Evolutionary conservation across 2,329 filamentous ascomycete genomes (phyloP), one percentile per base, ranked within the genome.

Genomic region (Lachnellula occidentalis): DNA sequence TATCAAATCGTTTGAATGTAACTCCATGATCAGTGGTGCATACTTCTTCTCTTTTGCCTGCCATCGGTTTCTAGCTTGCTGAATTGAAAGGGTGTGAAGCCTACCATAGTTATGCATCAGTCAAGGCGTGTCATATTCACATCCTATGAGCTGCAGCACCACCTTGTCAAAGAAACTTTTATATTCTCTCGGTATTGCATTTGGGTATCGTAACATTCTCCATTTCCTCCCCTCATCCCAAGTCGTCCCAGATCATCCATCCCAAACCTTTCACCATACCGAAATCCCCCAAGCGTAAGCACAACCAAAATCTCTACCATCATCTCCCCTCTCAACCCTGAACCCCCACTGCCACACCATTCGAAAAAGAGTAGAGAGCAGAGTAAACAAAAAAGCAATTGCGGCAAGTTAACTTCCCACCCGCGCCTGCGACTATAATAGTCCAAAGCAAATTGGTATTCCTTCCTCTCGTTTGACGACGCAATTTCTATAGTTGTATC

Each of bases 381-480:
- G 36, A 50, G 36, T 34, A 9, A 34, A 22, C 34, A 48, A 42
- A 27, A 41, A 45, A 36, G 45, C 22, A 54, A 49, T 27, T 27
- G 42, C 37, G 53, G 27, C 37, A 49, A 45, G 51, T 43, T 43
- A 50, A 51, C 17, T 53, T 36, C 55, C 51, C 55, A 49, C 59
- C 55, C 61, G 55, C 27, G 50, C 52, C 45, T 56, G 50, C 46
- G 46, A 55, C 57, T 31, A 27, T 52, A 54, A 53, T 54, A 54
- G 31, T 52, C 52, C 57, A 66, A 66, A 66, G 62, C 64, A 66
- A 66, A 66, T 66, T 65, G 64, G 64, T 66, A 66, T 66, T 65
- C 61, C 59, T 54, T 54, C 47, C 59, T 61, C 63, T 63, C 56
- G 56, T 50, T 55, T 31, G 58, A 63, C 56, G 58, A 59, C 52